phyloP scores from a whole-genome alignment of 1,284 basidiomycete genomes.

The Apiotrichum sp. region DNA sequence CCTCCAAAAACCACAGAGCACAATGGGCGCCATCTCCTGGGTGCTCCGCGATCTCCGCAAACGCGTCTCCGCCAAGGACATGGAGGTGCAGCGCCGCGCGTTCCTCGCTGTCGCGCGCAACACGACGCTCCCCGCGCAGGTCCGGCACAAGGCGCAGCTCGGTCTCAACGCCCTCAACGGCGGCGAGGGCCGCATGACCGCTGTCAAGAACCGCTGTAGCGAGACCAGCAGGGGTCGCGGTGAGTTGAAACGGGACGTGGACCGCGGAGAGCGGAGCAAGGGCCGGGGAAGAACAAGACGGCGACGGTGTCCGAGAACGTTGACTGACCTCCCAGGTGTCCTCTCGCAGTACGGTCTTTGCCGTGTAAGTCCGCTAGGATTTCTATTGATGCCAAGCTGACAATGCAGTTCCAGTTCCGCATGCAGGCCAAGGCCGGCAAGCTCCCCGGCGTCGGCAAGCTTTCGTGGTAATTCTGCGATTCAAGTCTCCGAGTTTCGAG shows the following conservation, averaged over 20 bases:
- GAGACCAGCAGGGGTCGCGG: slow-evolving; percentile 77
- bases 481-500: too few relatives aligned
- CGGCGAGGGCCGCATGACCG: slow-evolving; percentile 67
- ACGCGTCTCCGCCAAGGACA: slow-evolving; percentile 51
- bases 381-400: slow-evolving; percentile 1
- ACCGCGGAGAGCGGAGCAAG: too few relatives aligned
- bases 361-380: slow-evolving; percentile 56
- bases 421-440: slow-evolving; percentile 70
- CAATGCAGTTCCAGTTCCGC: slow-evolving; percentile 75
- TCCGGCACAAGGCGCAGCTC: slow-evolving; percentile 92
- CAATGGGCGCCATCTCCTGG: slow-evolving; percentile 30
- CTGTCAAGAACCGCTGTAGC: slow-evolving; percentile 79
- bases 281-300: not conserved
- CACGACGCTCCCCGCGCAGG: slow-evolving; percentile 69
- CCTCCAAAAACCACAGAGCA: not conserved
- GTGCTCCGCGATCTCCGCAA: slow-evolving; percentile 42
- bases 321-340: slow-evolving; percentile 49
- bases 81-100: slow-evolving; percentile 74
- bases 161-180: slow-evolving; percentile 81
- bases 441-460: slow-evolving; percentile 79
- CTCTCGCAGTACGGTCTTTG: slow-evolving; percentile 83
- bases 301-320: not conserved
- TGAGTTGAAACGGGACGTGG: slow-evolving; percentile 11
- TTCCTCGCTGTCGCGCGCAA: slow-evolving; percentile 88
- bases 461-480: slow-evolving; percentile 63